Conservation (phyloP, 768 basidiomycete species). For the Exidia glandulosa region DNA sequence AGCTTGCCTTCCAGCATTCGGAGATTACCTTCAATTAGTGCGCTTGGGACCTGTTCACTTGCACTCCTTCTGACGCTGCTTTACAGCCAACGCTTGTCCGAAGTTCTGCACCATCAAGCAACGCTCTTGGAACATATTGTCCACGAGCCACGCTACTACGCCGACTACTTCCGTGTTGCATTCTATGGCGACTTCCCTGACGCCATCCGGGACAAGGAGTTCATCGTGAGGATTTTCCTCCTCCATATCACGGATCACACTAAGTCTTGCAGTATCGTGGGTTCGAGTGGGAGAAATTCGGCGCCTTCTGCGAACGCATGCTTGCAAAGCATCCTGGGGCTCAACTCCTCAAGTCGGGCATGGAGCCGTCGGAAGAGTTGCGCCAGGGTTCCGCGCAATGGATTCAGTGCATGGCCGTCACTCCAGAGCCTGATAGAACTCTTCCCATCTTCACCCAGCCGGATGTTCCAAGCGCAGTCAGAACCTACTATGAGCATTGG, state of each 20-base stretch:
- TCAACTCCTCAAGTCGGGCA: constrained; percentile 57
- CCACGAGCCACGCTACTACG: constrained; percentile 70
- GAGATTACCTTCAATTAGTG: constrained; percentile 88
- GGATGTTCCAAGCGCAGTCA: constrained; percentile 68
- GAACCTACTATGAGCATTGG: constrained; percentile 85
- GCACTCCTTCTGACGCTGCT: constrained; percentile 6
- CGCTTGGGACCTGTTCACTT: constrained; percentile 14
- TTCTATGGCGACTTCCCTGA: constrained; percentile 88
- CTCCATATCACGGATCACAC: neutral
- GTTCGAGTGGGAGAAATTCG: constrained; percentile 89
- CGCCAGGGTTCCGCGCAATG: constrained; percentile 70
- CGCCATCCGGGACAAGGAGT: constrained; percentile 80
- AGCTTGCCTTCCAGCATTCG: constrained; percentile 78
- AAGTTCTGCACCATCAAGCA: constrained; percentile 82
- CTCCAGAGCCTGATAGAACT: constrained; percentile 71
- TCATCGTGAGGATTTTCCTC: constrained; percentile 50
- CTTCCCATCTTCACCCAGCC: constrained; percentile 75
- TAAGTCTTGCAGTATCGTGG: constrained; percentile 63
- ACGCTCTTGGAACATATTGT: constrained; percentile 78
- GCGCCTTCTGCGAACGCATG: constrained; percentile 83
- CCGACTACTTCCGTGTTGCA: constrained; percentile 87
- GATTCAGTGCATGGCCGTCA: constrained; percentile 80
- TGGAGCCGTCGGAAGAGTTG: constrained; percentile 73
- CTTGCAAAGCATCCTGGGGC: constrained; percentile 83
- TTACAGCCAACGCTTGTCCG: constrained; percentile 63